Conservation (phyloP, 208 protist genomes). For the Tritrichomonas musculus region DNA sequence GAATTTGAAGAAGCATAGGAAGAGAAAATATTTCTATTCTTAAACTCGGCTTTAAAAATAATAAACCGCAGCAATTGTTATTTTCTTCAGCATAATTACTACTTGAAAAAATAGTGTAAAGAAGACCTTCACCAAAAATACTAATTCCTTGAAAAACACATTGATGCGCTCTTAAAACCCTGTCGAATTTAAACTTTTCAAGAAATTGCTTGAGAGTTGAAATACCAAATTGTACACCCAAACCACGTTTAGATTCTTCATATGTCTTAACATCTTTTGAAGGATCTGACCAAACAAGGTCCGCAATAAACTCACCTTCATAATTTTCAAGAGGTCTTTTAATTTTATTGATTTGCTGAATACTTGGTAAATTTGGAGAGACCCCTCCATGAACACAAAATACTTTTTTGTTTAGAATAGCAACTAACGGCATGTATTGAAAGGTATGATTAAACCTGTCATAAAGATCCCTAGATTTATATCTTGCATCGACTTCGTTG, state of each 20-base stretch:
- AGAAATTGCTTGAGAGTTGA: slow-evolving; percentile 74
- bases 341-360: slow-evolving; percentile 26
- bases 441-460: slow-evolving; percentile 29
- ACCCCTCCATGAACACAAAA: slow-evolving; percentile 31
- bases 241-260: background rate
- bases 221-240: slow-evolving; percentile 36
- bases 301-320: background rate
- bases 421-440: background rate
- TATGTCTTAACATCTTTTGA: background rate
- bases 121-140: background rate
- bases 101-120: background rate
- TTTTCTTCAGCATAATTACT: background rate
- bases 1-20: background rate
- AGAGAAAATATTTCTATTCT: background rate
- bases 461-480: background rate
- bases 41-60: background rate
- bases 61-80: background rate
- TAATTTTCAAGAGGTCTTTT: background rate
- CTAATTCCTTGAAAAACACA: background rate
- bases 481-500: background rate
- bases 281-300: slow-evolving; percentile 3
- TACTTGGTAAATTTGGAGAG: background rate
- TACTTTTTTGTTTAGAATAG: background rate
- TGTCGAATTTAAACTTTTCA: background rate
- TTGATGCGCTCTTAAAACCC: background rate